Base-by-base conservation (phyloP, 2,329 filamentous ascomycete genomes). In the Neonectria neomacrospora region DNA sequence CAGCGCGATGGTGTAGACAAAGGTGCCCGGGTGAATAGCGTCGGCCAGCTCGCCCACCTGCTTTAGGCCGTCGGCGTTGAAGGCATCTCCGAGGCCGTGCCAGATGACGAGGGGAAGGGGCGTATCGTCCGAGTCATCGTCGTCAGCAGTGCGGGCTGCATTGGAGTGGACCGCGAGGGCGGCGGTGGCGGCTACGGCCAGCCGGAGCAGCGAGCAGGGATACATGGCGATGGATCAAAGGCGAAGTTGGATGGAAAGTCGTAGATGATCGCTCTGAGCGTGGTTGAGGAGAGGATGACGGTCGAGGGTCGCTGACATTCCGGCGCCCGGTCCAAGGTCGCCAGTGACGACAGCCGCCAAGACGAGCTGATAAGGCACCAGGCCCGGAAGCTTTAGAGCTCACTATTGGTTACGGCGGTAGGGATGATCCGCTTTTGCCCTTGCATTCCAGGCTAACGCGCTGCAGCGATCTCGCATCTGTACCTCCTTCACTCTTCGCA, bases 81-180 rank as follows among this genome's bases (percentile, higher is more conserved):
- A 96, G 77, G 90, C 86, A 79, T 96, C 92, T 72, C 88, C 89
- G 11, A 89, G 82, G 26, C 88, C 96, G 79, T 99, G 96, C 96
- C 96, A 99, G 80, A 99, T 92, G 63, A 99, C 86, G 37, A 99
- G 85, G 1, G 96, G 96, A 30, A 97, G 86, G 3, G 92, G 93
- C n/a, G 86, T 89, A 69, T 89, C 86, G 74, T 84, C 78, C 52
- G 81, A 72, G 42, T 83, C 78, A 41, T 82, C 78, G 28, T 80
- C 78, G 67, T 78, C 63, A 28, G 60, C 61, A 60, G 62, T 55
- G 59, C 57, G 71, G 45, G 68, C 64, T 48, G 66, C 67, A 42
- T 69, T 39, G 63, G 67, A 65, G 52, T 66, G 55, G 23, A 65
- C 63, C 39, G 74, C 70, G 34, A 76, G 67, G 41, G 77, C 77